Conservation (phyloP, 2,329 filamentous ascomycete genomes). For the Colletotrichum sansevieriae region DNA sequence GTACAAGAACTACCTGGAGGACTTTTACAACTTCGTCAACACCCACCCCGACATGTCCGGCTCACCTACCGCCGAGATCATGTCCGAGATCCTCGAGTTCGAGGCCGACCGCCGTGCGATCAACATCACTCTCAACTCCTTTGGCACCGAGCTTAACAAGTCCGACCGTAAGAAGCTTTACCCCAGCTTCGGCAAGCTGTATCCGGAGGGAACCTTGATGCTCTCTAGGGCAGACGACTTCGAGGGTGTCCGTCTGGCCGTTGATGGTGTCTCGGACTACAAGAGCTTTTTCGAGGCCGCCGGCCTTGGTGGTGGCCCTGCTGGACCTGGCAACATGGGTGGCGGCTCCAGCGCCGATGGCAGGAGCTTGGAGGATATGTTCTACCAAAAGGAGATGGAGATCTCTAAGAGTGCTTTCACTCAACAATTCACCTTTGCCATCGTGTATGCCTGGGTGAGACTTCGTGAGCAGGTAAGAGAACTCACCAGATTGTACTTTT, state of each 20-base stretch:
- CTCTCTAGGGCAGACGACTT: conserved; percentile 94
- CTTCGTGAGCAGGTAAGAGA: conserved; percentile 89
- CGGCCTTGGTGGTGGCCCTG: conserved; percentile 78
- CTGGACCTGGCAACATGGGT: conserved; percentile 85
- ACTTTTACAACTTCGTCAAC: conserved; percentile 96
- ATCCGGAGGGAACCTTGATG: conserved; percentile 95
- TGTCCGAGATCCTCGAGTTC: conserved; percentile 96
- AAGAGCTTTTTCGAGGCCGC: conserved; percentile 96
- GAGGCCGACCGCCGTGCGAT: conserved; percentile 97
- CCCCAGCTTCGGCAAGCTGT: conserved; percentile 89
- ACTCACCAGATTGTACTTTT: conserved; percentile 24
- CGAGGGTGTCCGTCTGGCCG: conserved; percentile 91
- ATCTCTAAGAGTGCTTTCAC: conserved; percentile 96
- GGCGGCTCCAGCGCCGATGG: conserved; percentile 84
- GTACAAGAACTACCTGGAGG: conserved; percentile 99
- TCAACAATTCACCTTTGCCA: conserved; percentile 92
- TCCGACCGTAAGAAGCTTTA: conserved; percentile 96
- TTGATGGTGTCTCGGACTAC: conserved; percentile 94
- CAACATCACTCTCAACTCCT: conserved; percentile 99
- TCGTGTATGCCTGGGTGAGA: conserved; percentile 98
- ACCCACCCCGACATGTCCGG: conserved; percentile 86
- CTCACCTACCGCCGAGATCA: conserved; percentile 92
- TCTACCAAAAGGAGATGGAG: conserved; percentile 99
- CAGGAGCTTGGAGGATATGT: conserved; percentile 94
- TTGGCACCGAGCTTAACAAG: conserved; percentile 96